These are phyloP conservation scores for Paramecium primaurelia DNA, from an alignment of 73 alveolate species.

Conservation along the genomic window DNA sequence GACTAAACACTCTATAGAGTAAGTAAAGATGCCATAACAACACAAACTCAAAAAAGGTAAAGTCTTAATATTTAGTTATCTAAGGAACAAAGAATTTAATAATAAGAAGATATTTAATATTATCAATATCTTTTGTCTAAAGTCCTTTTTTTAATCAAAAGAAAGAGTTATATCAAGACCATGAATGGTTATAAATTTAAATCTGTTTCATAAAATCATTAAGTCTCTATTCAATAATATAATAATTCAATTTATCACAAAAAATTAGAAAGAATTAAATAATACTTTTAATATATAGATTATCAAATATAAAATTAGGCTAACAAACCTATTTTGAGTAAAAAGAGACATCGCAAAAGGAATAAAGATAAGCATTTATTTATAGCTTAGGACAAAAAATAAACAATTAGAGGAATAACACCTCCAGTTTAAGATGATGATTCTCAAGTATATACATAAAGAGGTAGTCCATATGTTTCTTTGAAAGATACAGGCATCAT, in stretches of 20 bases:
- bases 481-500: not conserved
- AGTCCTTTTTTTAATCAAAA: not conserved
- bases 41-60: not conserved
- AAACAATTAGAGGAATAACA: not conserved
- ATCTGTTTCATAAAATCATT: not conserved
- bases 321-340: not conserved
- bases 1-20: not conserved
- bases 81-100: not conserved
- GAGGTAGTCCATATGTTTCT: not conserved
- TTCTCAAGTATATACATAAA: not conserved
- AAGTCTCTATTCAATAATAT: not conserved
- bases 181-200: constrained; percentile 45
- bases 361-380: not conserved
- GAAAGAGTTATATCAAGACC: not conserved
- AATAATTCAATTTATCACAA: not conserved
- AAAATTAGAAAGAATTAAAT: not conserved
- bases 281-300: not conserved
- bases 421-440: not conserved
- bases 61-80: not conserved
- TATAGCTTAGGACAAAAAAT: not conserved
- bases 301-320: not conserved
- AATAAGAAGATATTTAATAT: not conserved
- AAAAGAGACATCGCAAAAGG: constrained; percentile 11
- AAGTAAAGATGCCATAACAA: not conserved
- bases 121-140: not conserved